Evolutionary conservation across 805 yeast species (phyloP).

Genomic region (Candida hispaniensis): DNA sequence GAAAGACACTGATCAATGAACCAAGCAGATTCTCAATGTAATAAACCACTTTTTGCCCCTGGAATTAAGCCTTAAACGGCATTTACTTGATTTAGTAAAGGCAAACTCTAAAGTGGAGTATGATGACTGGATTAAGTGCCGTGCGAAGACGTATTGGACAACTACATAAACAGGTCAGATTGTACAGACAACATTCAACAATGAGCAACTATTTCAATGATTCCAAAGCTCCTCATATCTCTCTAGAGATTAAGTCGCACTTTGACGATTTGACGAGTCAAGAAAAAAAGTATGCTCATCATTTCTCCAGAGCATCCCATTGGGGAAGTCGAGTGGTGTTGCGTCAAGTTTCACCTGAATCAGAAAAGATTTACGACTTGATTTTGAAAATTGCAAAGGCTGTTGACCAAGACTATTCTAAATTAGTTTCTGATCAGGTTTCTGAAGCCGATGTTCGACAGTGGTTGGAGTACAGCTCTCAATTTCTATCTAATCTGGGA

Average conservation of each 20-base stretch:
- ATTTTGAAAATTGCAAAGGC: slow-evolving; percentile 48
- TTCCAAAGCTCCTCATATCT: slow-evolving; percentile 56
- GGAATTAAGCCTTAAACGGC: too few species aligned
- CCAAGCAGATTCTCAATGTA: too few species aligned
- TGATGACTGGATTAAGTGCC: too few species aligned
- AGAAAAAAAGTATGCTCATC: slow-evolving; percentile 70
- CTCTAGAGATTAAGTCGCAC: slow-evolving; percentile 55
- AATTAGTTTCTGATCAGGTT: slow-evolving; percentile 40
- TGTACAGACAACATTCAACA: slow-evolving; percentile 1
- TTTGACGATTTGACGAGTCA: slow-evolving; percentile 51
- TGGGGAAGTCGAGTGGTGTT: slow-evolving; percentile 71
- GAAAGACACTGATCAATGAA: too few species aligned
- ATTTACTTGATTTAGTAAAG: too few species aligned
- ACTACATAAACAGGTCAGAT: slow-evolving; percentile 12
- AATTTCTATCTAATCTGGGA: slow-evolving; percentile 55
- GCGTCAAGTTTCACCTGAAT: slow-evolving; percentile 73
- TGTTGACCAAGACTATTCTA: slow-evolving; percentile 39
- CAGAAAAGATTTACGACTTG: slow-evolving; percentile 64
- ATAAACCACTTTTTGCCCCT: too few species aligned
- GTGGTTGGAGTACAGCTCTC: slow-evolving; percentile 53
- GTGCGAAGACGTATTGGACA: slow-evolving; percentile 16
- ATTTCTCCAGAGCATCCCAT: slow-evolving; percentile 72
- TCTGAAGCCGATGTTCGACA: slow-evolving; percentile 32
- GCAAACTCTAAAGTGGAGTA: too few species aligned
- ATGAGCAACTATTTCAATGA: slow-evolving; percentile 28